Conservation (phyloP, 1,139 yeast genomes). For the Ogataea hybrid region DNA sequence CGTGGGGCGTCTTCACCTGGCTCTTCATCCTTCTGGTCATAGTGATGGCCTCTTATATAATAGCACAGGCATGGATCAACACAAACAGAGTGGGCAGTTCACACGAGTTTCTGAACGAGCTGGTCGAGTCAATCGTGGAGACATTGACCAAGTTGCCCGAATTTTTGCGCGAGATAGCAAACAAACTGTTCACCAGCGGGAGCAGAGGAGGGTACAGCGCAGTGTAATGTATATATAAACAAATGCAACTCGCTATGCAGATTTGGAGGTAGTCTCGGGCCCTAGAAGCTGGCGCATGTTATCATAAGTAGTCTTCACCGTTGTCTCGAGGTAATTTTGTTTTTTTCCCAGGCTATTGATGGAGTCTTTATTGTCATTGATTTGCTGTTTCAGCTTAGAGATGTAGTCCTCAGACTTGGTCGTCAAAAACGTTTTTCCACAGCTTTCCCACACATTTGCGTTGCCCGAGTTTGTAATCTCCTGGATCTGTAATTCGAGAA, state of each 20-base stretch:
- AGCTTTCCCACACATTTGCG: constrained; percentile 75
- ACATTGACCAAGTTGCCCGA: constrained; percentile 65
- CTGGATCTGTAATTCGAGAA: constrained; percentile 54
- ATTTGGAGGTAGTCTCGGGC: constrained; percentile 1
- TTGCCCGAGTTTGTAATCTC: constrained; percentile 48
- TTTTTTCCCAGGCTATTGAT: constrained; percentile 64
- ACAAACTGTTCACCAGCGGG: constrained; percentile 65
- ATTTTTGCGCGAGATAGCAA: constrained; percentile 65
- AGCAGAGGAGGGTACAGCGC: constrained; percentile 89
- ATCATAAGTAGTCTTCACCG: constrained; percentile 63
- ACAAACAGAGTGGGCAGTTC: constrained; percentile 46
- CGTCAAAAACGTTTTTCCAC: constrained; percentile 70
- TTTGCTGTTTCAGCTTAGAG: constrained; percentile 48
- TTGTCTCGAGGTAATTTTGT: constrained; percentile 68
- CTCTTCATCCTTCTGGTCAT: constrained; percentile 64
- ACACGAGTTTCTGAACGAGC: constrained; percentile 48
- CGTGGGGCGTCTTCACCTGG: constrained; percentile 83
- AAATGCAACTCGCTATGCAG: not conserved
- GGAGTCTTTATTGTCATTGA: constrained; percentile 54
- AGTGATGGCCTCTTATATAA: constrained; percentile 66
- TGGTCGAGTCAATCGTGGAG: constrained; percentile 65
- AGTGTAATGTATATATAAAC: constrained; percentile 42
- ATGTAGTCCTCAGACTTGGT: constrained; percentile 47
- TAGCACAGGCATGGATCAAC: constrained; percentile 81
- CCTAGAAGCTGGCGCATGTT: constrained; percentile 15